These are phyloP conservation scores for Eucalyptus rudis DNA, from an alignment of 345 rosid species.

Conservation along the genomic window DNA sequence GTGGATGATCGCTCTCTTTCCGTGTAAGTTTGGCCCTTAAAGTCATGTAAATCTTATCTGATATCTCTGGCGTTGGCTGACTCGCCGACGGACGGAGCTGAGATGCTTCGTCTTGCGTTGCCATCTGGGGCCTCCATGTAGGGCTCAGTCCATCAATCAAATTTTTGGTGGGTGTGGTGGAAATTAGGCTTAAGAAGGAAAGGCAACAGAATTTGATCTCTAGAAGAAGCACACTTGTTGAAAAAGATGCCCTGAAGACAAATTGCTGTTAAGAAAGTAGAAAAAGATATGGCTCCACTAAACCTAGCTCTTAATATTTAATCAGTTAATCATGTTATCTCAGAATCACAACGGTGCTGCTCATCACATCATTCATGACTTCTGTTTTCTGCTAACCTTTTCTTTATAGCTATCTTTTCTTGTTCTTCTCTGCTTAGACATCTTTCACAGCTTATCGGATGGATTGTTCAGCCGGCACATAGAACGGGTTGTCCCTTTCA, in stretches of 20 bases:
- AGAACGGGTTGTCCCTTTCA: not conserved
- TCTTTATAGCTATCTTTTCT: too few species aligned
- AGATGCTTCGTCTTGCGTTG: not conserved
- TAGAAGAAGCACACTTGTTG: not conserved
- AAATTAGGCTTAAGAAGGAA: not conserved
- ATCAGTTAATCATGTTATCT: not conserved
- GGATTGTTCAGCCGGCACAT: not conserved
- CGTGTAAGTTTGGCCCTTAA: not conserved
- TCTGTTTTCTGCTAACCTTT: not conserved
- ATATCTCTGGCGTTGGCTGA: not conserved
- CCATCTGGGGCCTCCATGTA: not conserved
- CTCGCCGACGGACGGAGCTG: not conserved
- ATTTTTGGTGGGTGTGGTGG: not conserved
- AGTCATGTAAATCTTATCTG: not conserved
- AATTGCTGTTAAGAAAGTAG: not conserved
- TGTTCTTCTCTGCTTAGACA: not conserved
- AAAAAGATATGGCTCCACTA: not conserved
- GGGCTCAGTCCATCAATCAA: not conserved
- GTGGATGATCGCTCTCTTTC: not conserved
- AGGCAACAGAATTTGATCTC: not conserved
- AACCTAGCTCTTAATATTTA: not conserved
- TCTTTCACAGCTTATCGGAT: not conserved
- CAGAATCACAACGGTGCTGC: not conserved
- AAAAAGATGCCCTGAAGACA: not conserved
- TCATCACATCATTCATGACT: not conserved